Percentiles rank a stretch among this genome's conserved stretches.
Conservation (phyloP, 2,329 filamentous ascomycete genomes). For the Parafenestella ontariensis region DNA sequence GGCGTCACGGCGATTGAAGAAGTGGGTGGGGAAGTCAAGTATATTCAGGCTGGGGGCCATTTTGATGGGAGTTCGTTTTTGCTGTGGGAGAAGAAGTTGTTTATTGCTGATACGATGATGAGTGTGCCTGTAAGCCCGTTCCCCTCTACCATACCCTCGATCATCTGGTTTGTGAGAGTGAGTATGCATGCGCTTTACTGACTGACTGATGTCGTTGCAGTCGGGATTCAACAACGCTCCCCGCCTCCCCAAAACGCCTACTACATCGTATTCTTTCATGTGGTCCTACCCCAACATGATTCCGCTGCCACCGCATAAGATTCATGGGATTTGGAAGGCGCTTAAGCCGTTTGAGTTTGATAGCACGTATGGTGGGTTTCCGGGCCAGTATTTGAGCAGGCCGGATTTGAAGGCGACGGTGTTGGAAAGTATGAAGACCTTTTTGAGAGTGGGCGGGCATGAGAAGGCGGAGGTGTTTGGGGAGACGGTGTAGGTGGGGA, state of each 20-base stretch:
- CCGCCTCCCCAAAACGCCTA: conserved; percentile 54
- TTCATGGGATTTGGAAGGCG: conserved; percentile 73
- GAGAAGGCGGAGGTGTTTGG: conserved; percentile 49
- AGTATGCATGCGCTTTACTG: too few relatives aligned
- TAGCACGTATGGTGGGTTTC: conserved; percentile 72
- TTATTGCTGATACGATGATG: conserved; percentile 79
- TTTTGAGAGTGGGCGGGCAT: conserved; percentile 63
- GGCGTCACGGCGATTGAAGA: conserved; percentile 50
- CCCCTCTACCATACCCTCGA: conserved; percentile 1
- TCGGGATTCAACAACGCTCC: conserved; percentile 48
- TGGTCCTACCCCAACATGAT: conserved; percentile 69
- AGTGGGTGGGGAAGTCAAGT: conserved; percentile 56
- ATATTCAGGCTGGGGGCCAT: conserved; percentile 78
- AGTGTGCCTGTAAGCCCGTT: conserved; percentile 65
- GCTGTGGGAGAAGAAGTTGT: conserved; percentile 63
- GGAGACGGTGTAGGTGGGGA: conserved; percentile 28
- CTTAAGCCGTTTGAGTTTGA: conserved; percentile 68
- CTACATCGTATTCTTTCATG: conserved; percentile 72
- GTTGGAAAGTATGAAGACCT: conserved; percentile 79
- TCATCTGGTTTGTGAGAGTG: too few relatives aligned
- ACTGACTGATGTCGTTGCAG: too few relatives aligned
- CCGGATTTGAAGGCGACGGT: conserved; percentile 68
- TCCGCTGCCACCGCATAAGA: conserved; percentile 68
- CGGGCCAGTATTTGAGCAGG: conserved; percentile 66
- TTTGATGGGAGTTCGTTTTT: conserved; percentile 77